These are phyloP conservation scores for Xylariaceae sp. DNA, from an alignment of 2,329 filamentous ascomycete genomes.

Conservation along the genomic window DNA sequence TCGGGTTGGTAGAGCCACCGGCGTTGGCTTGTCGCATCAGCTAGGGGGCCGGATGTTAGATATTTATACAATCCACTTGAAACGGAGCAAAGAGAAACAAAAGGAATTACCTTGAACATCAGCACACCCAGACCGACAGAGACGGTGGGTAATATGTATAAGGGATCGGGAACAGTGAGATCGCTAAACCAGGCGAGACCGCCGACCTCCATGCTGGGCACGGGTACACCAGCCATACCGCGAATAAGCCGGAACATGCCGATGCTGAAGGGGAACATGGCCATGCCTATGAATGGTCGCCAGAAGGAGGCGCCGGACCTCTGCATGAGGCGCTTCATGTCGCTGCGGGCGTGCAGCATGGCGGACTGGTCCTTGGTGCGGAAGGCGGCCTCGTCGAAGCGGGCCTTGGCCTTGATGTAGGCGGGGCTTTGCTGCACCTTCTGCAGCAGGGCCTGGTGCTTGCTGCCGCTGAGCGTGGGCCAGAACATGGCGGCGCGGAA, in stretches of 20 bases:
- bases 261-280: slow-evolving; percentile 64
- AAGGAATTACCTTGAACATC: slow-evolving; percentile 49
- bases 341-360: slow-evolving; percentile 40
- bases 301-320: slow-evolving; percentile 48
- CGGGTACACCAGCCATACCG: slow-evolving; percentile 70
- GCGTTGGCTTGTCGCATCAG: slow-evolving; percentile 20
- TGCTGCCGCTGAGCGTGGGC: slow-evolving; percentile 56
- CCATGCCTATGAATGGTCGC: slow-evolving; percentile 49
- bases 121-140: slow-evolving; percentile 52
- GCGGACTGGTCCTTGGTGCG: slow-evolving; percentile 40
- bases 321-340: slow-evolving; percentile 47
- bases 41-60: slow-evolving; percentile 14
- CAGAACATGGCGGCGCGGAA: slow-evolving; percentile 63
- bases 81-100: no score
- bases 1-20: slow-evolving; percentile 22
- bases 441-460: slow-evolving; percentile 57
- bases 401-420: slow-evolving; percentile 45
- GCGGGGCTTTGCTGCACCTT: slow-evolving; percentile 50
- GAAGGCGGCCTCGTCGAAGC: slow-evolving; percentile 41
- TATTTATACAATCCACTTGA: background rate
- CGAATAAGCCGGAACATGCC: slow-evolving; percentile 74
- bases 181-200: slow-evolving; percentile 75
- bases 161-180: slow-evolving; percentile 71
- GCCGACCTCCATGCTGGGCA: slow-evolving; percentile 69
- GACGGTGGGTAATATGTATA: slow-evolving; percentile 63